A percentile compares a stretch with the other conserved stretches of the same genome.
phyloP scores from a whole-genome alignment of 257 asterid genomes.

The Salvia splendens region DNA sequence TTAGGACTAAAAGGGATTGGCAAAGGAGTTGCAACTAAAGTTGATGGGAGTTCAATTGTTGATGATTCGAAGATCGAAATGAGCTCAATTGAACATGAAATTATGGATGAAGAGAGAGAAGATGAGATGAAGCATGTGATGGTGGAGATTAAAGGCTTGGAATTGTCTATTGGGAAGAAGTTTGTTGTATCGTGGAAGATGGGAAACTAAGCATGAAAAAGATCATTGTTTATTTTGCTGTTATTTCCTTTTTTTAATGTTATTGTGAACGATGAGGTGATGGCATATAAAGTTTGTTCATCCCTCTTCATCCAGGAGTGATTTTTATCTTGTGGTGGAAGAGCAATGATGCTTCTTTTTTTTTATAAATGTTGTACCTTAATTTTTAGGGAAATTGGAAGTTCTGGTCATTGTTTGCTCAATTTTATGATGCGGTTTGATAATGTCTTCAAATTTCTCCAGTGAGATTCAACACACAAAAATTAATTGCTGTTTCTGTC shows the following conservation, averaged over 20 bases:
- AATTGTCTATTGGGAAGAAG: conserved; percentile 63
- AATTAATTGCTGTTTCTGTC: too few relatives aligned
- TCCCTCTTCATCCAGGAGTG: conserved; percentile 36
- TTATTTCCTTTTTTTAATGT: neutral
- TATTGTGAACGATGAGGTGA: conserved; percentile 39
- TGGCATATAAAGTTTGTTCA: conserved; percentile 39
- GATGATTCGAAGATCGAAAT: conserved; percentile 48
- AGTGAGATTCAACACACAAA: too few relatives aligned
- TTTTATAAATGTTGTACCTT: neutral
- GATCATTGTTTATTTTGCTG: neutral
- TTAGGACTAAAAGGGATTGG: conserved; percentile 54
- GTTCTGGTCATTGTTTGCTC: too few relatives aligned
- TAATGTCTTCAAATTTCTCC: too few relatives aligned
- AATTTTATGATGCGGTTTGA: neutral
- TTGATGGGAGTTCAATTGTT: conserved; percentile 42
- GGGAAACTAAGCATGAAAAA: conserved; percentile 43
- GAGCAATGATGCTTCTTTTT: neutral
- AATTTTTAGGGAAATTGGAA: neutral
- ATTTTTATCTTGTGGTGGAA: neutral
- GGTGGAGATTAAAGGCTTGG: conserved; percentile 70
- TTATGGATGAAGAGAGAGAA: conserved; percentile 37
- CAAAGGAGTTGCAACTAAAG: conserved; percentile 40
- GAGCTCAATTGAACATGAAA: conserved; percentile 35
- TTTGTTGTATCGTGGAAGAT: conserved; percentile 69
- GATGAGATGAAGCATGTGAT: conserved; percentile 52